phyloP scores from a whole-genome alignment of 2,329 filamentous ascomycete genomes.

The Pseudocercospora musae region DNA sequence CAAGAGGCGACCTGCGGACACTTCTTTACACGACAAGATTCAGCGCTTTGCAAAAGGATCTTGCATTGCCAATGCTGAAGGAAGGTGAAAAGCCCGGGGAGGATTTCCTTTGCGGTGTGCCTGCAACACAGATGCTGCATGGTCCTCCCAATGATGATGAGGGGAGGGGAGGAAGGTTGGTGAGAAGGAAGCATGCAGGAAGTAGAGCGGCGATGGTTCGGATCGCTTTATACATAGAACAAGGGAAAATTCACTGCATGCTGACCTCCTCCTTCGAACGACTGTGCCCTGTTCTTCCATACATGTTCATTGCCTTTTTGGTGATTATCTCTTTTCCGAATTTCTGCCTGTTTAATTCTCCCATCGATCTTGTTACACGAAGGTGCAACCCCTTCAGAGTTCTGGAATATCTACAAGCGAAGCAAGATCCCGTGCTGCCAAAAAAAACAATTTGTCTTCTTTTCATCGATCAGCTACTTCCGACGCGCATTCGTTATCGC shows the following conservation, averaged over 20 bases:
- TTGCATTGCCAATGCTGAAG: constrained; percentile 7
- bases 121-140: neutral
- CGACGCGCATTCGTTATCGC: too few relatives aligned
- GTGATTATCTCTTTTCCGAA: too few relatives aligned
- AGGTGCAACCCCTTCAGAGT: too few relatives aligned
- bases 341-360: too few relatives aligned
- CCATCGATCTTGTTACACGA: too few relatives aligned
- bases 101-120: neutral
- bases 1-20: constrained; percentile 10
- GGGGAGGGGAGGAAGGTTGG: neutral
- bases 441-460: too few relatives aligned
- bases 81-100: neutral
- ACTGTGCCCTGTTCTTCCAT: neutral
- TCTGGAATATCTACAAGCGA: too few relatives aligned
- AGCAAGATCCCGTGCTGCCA: too few relatives aligned
- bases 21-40: constrained; percentile 6
- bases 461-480: too few relatives aligned
- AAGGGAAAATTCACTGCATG: constrained; percentile 3
- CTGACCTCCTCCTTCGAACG: constrained; percentile 4
- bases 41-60: constrained; percentile 9
- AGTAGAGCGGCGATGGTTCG: neutral
- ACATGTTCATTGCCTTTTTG: too few relatives aligned
- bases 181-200: neutral
- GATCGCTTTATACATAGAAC: constrained; percentile 5
- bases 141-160: neutral